Conservation (phyloP, 1,139 yeast species). For the Suhomyces bolitotheri region DNA sequence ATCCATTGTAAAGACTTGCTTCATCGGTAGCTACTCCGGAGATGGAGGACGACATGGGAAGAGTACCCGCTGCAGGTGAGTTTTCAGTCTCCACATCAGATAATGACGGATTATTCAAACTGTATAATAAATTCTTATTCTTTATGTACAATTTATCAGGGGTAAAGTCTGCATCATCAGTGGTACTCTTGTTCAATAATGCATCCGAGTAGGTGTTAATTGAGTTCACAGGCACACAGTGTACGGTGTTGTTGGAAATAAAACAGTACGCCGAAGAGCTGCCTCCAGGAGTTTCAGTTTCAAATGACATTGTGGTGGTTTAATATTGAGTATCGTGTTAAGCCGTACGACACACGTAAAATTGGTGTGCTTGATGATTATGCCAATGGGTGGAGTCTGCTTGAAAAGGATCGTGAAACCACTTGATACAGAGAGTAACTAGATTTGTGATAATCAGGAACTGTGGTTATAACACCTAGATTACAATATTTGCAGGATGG, state of each 20-base stretch:
- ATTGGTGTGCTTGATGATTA: too few species aligned
- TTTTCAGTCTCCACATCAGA: conserved; percentile 41
- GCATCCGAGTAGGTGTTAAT: conserved; percentile 19
- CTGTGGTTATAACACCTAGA: too few species aligned
- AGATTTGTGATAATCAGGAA: too few species aligned
- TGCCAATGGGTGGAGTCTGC: too few species aligned
- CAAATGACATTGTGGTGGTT: conserved; percentile 6
- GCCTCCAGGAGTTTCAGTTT: conserved; percentile 2
- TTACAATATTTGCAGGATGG: too few species aligned
- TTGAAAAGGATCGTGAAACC: too few species aligned
- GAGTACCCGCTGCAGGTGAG: too few species aligned
- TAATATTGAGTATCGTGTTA: too few species aligned
- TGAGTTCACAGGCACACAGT: conserved; percentile 38
- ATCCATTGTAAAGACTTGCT: not conserved
- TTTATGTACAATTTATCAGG: conserved; percentile 31
- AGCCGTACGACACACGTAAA: too few species aligned
- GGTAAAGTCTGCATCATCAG: conserved; percentile 21
- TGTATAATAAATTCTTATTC: conserved; percentile 41
- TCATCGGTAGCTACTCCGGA: not conserved
- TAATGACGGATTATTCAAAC: conserved; percentile 45
- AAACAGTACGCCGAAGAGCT: conserved; percentile 41
- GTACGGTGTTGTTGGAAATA: conserved; percentile 38
- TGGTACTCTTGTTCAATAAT: conserved; percentile 10
- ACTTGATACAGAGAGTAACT: too few species aligned
- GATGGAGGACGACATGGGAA: not conserved